Conservation (phyloP, 1,284 basidiomycete species). For the Athelia sp. region DNA sequence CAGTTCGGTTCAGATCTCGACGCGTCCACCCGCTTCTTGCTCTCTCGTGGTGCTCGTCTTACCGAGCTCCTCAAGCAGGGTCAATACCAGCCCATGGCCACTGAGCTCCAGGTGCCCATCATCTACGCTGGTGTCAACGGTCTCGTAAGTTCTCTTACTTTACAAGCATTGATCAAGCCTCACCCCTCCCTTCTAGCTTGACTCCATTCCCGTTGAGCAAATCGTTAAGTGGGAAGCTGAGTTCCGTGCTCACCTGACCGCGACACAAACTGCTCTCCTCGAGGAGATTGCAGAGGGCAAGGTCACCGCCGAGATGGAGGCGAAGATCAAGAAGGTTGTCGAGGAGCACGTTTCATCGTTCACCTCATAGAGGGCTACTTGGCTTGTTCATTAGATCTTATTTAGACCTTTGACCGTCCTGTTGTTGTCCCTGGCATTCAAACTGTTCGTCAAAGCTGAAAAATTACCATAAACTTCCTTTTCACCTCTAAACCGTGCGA, state of each 20-base stretch:
- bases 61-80: constrained; percentile 99
- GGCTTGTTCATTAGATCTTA: not conserved
- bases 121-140: constrained; percentile 99
- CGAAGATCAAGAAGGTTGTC: constrained; percentile 89
- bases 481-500: no score
- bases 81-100: constrained; percentile 90
- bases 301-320: constrained; percentile 87
- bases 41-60: constrained; percentile 95
- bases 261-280: constrained; percentile 67
- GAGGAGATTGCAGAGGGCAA: constrained; percentile 79
- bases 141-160: constrained; percentile 64
- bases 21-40: constrained; percentile 95
- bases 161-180: no score
- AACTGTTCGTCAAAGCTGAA: not conserved
- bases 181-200: constrained; percentile 48
- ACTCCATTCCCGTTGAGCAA: constrained; percentile 90
- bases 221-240: constrained; percentile 93
- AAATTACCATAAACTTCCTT: not conserved
- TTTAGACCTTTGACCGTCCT: no score
- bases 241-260: constrained; percentile 80
- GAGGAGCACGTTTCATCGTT: constrained; percentile 84
- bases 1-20: constrained; percentile 99
- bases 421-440: not conserved
- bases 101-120: constrained; percentile 96
- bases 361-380: constrained; percentile 45